phyloP scores from a whole-genome alignment of 345 rosid species.

The Hypericum perforatum region DNA sequence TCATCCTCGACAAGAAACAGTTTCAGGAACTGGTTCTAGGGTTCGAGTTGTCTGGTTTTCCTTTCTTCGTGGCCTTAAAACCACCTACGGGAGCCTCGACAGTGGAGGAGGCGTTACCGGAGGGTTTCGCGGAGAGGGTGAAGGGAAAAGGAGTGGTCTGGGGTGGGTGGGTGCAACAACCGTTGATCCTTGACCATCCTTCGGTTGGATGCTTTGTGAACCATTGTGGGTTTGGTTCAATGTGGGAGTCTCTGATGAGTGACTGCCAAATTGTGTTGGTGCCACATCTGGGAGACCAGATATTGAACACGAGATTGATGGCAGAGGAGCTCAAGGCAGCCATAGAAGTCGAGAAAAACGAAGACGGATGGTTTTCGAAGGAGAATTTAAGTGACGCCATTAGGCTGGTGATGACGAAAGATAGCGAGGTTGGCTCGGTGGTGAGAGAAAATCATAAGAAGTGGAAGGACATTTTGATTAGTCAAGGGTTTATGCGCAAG shows the following conservation, averaged over 20 bases:
- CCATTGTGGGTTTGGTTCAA: constrained; percentile 29
- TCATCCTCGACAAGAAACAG: constrained; percentile 37
- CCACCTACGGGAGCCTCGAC: constrained; percentile 46
- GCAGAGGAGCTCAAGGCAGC: constrained; percentile 3
- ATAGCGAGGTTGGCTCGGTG: constrained; percentile 27
- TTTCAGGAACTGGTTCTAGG: constrained; percentile 63
- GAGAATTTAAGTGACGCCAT: constrained; percentile 13
- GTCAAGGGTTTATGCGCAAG: constrained; percentile 22
- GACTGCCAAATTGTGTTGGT: constrained; percentile 2
- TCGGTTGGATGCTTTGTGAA: constrained; percentile 19
- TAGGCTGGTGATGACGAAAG: constrained; percentile 19
- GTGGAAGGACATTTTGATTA: constrained; percentile 26
- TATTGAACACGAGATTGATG: background rate
- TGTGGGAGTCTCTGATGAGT: constrained; percentile 25
- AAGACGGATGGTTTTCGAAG: constrained; percentile 16
- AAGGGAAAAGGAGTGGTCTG: constrained; percentile 25
- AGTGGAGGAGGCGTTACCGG: constrained; percentile 56
- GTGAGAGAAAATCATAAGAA: constrained; percentile 36
- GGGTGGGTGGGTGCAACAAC: constrained; percentile 18
- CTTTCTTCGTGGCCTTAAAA: constrained; percentile 45
- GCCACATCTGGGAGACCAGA: background rate
- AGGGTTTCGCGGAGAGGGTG: constrained; percentile 55
- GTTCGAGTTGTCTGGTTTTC: constrained; percentile 42
- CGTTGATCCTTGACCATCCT: constrained; percentile 12
- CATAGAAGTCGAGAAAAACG: constrained; percentile 9